Evolutionary conservation across 305 asterid species (phyloP).

Genomic region (Petunia hybrid): DNA sequence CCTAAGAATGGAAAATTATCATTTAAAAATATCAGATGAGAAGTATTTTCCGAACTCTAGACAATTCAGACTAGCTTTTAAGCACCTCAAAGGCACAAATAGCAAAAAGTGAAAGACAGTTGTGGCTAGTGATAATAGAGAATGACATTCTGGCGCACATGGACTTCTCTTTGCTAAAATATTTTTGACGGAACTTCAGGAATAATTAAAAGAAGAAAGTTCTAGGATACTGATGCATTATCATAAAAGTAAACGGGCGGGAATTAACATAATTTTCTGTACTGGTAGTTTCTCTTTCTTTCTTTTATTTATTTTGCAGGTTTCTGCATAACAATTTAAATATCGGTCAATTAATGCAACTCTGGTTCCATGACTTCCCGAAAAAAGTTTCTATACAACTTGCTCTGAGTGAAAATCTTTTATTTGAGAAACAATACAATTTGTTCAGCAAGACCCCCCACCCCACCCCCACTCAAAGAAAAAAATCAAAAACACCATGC

Average conservation of each 20-base stretch:
- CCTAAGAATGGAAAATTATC: neutral
- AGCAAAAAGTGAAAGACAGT: neutral
- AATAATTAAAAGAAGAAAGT: neutral
- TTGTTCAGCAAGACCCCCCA: no score
- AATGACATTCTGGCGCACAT: neutral
- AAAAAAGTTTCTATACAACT: slow-evolving; percentile 15
- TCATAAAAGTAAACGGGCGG: neutral
- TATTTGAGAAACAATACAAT: no score
- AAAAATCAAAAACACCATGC: no score
- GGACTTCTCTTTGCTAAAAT: slow-evolving; percentile 8
- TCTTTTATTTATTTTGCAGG: neutral
- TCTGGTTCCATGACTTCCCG: neutral
- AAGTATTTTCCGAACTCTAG: neutral
- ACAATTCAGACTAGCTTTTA: slow-evolving; percentile 7
- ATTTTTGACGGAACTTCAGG: slow-evolving; percentile 14
- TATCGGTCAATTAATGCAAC: neutral
- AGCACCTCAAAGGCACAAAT: slow-evolving; percentile 10
- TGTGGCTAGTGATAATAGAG: neutral
- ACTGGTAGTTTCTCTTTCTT: neutral
- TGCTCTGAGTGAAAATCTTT: slow-evolving; percentile 5
- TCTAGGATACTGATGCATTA: neutral
- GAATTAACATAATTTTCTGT: neutral
- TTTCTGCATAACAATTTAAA: slow-evolving; percentile 5
- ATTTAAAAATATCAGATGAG: neutral
- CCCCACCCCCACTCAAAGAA: no score